These are phyloP conservation scores for Penicillium subrubescens DNA, from an alignment of 495 filamentous ascomycete species.

Conservation along the genomic window DNA sequence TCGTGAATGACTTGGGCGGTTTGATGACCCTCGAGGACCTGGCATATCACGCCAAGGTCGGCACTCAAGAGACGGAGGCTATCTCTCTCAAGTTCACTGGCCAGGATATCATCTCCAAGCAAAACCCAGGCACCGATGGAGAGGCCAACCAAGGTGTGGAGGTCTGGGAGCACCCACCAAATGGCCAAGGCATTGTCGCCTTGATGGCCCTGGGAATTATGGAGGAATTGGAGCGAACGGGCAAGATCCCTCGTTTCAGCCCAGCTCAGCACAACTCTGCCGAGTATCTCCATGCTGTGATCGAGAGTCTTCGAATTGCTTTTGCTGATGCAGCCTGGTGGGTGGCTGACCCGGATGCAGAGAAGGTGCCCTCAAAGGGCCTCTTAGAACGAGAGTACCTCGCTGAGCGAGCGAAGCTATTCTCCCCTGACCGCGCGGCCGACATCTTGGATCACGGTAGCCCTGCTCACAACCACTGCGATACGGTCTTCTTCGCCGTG, in stretches of 20 bases:
- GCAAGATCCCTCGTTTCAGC: conserved; percentile 69
- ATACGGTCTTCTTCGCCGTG: conserved; percentile 92
- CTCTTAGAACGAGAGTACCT: conserved; percentile 67
- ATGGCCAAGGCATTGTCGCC: conserved; percentile 94
- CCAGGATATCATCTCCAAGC: conserved; percentile 60
- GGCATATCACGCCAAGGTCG: conserved; percentile 67
- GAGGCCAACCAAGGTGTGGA: conserved; percentile 64
- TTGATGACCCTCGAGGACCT: conserved; percentile 80
- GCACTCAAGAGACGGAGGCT: conserved; percentile 77
- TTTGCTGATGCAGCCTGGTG: conserved; percentile 92
- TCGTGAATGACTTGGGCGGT: conserved; percentile 74
- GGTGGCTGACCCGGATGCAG: conserved; percentile 77
- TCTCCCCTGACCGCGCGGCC: conserved; percentile 59
- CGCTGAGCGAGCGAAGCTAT: conserved; percentile 67
- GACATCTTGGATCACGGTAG: conserved; percentile 64
- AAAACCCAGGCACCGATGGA: conserved; percentile 43
- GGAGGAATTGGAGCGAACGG: conserved; percentile 73
- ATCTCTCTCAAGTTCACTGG: conserved; percentile 79
- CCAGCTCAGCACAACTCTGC: conserved; percentile 72
- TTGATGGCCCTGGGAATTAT: conserved; percentile 92
- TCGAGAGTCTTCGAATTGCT: conserved; percentile 87
- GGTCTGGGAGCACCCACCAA: conserved; percentile 97
- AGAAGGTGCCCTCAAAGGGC: conserved; percentile 62
- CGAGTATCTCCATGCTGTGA: conserved; percentile 83
- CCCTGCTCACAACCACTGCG: conserved; percentile 69